Percentiles rank a stretch among this genome's conserved stretches.
Conservation (phyloP, 768 basidiomycete species). For the Terana coerulea region DNA sequence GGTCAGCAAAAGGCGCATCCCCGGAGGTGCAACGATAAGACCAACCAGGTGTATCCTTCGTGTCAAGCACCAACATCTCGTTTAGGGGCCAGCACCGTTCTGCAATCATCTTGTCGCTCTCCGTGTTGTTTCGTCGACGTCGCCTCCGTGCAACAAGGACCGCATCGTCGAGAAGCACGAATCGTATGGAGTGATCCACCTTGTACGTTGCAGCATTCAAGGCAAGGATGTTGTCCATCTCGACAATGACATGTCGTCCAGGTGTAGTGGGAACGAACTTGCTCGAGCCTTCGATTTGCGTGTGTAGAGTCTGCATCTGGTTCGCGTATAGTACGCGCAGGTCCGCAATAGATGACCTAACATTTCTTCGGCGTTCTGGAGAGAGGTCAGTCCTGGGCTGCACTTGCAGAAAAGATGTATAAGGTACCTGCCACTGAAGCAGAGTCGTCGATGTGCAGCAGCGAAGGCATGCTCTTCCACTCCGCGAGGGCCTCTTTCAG, state of each 20-base stretch:
- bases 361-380: conserved; percentile 51
- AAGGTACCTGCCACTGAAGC: conserved; percentile 53
- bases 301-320: conserved; percentile 88
- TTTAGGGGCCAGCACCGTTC: conserved; percentile 91
- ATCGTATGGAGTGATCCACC: conserved; percentile 78
- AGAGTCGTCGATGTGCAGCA: conserved; percentile 85
- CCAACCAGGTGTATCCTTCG: conserved; percentile 90
- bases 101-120: conserved; percentile 77
- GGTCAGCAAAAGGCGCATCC: conserved; percentile 1
- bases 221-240: conserved; percentile 77
- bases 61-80: conserved; percentile 93
- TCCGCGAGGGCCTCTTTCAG: conserved; percentile 92
- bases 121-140: conserved; percentile 54
- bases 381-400: conserved; percentile 17
- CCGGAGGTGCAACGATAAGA: conserved; percentile 6
- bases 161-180: conserved; percentile 89
- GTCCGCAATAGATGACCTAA: conserved; percentile 93
- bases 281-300: conserved; percentile 89
- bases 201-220: conserved; percentile 96
- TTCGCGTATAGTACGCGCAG: conserved; percentile 91
- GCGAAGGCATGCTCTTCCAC: conserved; percentile 94
- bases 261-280: conserved; percentile 92
- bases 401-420: conserved; percentile 9
- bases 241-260: conserved; percentile 86
- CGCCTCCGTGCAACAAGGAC: conserved; percentile 83